Evolutionary conservation across 345 rosid species (phyloP).

Genomic region (Hibiscus syriacus): DNA sequence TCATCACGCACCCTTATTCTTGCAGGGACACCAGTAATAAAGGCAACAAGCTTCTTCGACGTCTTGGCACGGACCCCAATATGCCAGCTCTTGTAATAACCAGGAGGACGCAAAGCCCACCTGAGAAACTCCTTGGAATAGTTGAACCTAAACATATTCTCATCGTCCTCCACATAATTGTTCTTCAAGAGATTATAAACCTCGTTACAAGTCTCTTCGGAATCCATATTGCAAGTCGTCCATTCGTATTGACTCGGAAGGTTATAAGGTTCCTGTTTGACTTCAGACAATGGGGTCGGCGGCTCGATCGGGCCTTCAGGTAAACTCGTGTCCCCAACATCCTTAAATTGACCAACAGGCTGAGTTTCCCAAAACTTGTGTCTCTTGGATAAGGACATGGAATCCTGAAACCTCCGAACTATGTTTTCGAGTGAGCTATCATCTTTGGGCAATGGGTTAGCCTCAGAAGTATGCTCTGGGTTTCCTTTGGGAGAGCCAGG

Average conservation of each 20-base stretch:
- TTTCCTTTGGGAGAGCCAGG: constrained; percentile 46
- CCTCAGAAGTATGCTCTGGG: constrained; percentile 40
- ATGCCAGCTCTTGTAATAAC: constrained; percentile 77
- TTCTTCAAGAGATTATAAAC: constrained; percentile 72
- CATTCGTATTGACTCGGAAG: constrained; percentile 73
- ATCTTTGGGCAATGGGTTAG: constrained; percentile 21
- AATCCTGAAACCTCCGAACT: constrained; percentile 56
- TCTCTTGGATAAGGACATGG: constrained; percentile 42
- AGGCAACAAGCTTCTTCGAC: constrained; percentile 79
- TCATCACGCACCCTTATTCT: constrained; percentile 72
- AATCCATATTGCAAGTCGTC: constrained; percentile 76
- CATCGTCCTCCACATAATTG: constrained; percentile 90
- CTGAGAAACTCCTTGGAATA: constrained; percentile 89
- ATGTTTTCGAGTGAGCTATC: constrained; percentile 53
- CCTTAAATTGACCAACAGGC: constrained; percentile 65
- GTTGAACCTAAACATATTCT: constrained; percentile 93
- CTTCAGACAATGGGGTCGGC: constrained; percentile 56
- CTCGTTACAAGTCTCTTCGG: constrained; percentile 67
- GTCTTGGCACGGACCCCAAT: constrained; percentile 81
- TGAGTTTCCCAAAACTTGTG: constrained; percentile 97
- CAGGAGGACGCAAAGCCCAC: constrained; percentile 89
- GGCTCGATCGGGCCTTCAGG: constrained; percentile 78
- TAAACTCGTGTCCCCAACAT: constrained; percentile 55
- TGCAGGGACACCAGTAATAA: constrained; percentile 86
- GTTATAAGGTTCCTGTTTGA: constrained; percentile 83